Conservation (phyloP, 495 filamentous ascomycete species). For the Chaetomium cochliodes region DNA sequence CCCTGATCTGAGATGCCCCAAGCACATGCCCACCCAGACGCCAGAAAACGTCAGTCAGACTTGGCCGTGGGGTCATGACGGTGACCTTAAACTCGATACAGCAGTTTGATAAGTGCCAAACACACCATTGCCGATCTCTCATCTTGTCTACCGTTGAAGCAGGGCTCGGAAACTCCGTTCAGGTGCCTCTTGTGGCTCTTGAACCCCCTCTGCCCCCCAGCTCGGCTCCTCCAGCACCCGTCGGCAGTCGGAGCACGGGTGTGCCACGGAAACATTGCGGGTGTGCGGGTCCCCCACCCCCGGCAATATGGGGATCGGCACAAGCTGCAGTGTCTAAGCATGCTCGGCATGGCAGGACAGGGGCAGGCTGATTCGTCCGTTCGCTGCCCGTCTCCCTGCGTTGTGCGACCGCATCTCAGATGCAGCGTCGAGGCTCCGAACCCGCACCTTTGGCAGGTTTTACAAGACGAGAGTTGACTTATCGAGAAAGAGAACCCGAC, state of each 20-base stretch:
- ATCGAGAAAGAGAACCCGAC: background rate
- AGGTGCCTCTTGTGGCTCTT: background rate
- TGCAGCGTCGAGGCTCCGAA: background rate
- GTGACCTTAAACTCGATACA: background rate
- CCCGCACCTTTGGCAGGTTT: background rate
- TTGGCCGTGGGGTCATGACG: background rate
- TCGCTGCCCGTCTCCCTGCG: background rate
- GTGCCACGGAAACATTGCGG: background rate
- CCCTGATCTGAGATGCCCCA: too few relatives aligned
- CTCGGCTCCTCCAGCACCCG: slow-evolving; percentile 1
- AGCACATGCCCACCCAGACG: too few relatives aligned
- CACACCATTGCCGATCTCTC: background rate
- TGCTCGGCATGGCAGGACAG: background rate
- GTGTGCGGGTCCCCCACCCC: background rate
- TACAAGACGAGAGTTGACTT: background rate
- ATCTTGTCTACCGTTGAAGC: slow-evolving; percentile 2
- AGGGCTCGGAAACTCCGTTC: background rate
- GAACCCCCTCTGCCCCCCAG: background rate
- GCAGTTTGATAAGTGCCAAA: too few relatives aligned
- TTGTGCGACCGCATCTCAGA: background rate
- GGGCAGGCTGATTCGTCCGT: background rate
- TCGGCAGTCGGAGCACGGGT: background rate
- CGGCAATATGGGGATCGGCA: slow-evolving; percentile 13
- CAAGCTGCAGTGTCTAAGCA: slow-evolving; percentile 3
- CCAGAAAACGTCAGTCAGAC: too few relatives aligned